Percentiles rank a stretch among this genome's conserved stretches.
Conservation (phyloP, 2,329 filamentous ascomycete genomes). For the Colletotrichum sp. region DNA sequence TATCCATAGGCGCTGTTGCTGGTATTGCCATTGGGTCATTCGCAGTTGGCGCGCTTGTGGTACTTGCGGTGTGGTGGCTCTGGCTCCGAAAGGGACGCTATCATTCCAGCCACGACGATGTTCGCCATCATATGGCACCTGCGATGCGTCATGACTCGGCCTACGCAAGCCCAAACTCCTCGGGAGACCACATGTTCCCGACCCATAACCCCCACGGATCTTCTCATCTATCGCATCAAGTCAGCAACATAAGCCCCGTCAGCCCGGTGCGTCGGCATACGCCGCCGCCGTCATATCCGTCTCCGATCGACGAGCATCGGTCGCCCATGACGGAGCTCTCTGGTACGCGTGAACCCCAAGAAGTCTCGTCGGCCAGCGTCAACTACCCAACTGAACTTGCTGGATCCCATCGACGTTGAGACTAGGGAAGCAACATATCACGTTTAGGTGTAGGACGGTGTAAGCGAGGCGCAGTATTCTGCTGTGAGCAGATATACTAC, state of each 20-base stretch:
- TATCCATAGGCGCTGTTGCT: neutral
- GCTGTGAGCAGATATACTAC: neutral
- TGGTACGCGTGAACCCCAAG: neutral
- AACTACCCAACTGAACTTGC: neutral
- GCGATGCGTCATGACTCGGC: neutral
- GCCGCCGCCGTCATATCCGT: slow-evolving; percentile 10
- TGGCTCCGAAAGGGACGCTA: neutral
- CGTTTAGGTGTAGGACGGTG: neutral
- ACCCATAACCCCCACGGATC: neutral
- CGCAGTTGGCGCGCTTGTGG: neutral
- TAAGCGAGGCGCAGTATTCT: neutral
- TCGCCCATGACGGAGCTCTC: slow-evolving; percentile 6
- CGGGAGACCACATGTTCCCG: slow-evolving; percentile 5
- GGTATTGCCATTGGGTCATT: slow-evolving; percentile 2
- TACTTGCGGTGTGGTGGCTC: slow-evolving; percentile 3
- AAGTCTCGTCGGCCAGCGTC: neutral
- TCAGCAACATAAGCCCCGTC: slow-evolving; percentile 2
- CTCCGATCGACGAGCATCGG: neutral
- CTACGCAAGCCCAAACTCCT: neutral
- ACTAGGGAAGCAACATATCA: neutral
- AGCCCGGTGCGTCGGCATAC: neutral
- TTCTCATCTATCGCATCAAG: neutral
- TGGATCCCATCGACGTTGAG: neutral
- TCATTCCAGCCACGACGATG: neutral
- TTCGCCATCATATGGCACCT: neutral